Conservation (phyloP, 1,284 basidiomycete species). For the Cryptococcus amylolentus region DNA sequence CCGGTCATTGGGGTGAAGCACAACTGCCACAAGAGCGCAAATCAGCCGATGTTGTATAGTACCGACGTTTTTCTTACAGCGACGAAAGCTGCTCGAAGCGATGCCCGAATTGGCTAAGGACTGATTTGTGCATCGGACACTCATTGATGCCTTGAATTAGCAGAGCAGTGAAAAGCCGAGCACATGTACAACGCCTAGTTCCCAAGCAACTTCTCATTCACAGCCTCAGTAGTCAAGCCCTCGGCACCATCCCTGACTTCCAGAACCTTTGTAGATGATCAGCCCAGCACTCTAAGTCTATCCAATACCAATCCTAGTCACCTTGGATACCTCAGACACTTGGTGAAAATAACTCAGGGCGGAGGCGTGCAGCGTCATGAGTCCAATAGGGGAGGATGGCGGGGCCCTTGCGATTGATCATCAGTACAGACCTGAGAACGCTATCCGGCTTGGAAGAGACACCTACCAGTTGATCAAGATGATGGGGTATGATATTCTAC, state of each 20-base stretch:
- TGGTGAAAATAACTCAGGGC: constrained; percentile 73
- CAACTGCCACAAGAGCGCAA: no score
- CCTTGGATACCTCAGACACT: constrained; percentile 51
- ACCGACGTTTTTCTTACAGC: no score
- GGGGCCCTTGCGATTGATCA: constrained; percentile 53
- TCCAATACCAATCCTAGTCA: constrained; percentile 13
- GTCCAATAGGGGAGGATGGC: constrained; percentile 64
- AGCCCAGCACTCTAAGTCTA: neutral
- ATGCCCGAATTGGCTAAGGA: no score
- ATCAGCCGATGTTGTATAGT: no score
- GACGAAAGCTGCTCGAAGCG: no score
- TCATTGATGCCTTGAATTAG: no score
- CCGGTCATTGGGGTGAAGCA: no score
- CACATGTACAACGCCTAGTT: constrained; percentile 1
- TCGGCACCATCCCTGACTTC: constrained; percentile 78
- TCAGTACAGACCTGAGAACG: neutral
- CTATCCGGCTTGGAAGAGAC: constrained; percentile 6
- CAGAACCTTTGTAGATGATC: constrained; percentile 54
- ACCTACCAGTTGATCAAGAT: constrained; percentile 76
- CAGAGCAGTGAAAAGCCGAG: no score
- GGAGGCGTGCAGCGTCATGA: constrained; percentile 79
- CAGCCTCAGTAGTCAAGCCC: constrained; percentile 64
- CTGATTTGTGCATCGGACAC: no score
- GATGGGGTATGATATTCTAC: constrained; percentile 77
- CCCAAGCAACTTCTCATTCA: constrained; percentile 62